Evolutionary conservation across 2,329 filamentous ascomycete genomes (phyloP), one percentile per base, ranked within the genome.

Genomic region (Aspergillus sojae): DNA sequence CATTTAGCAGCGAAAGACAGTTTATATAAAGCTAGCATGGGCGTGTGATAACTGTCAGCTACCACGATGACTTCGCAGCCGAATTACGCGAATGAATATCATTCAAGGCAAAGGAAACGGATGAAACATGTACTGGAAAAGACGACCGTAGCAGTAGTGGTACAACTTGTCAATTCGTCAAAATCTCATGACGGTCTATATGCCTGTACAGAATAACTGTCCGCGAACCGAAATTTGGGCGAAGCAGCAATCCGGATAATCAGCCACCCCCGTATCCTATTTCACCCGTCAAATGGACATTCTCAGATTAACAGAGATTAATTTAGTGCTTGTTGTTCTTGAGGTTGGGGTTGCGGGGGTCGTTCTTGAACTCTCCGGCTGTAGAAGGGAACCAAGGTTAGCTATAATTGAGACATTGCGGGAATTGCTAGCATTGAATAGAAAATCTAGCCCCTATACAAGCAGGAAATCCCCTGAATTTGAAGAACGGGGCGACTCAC

Each of bases 291-390:
- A 65, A 61, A 57, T 62, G 50, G 67, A 61, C 62, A 67, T 70
- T 61, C 62, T 70, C 67, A 60, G 65, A 58, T 34, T 50, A 21
- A 57, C 36, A 65, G 63, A 57, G 61, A 63, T 58, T 61, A 28
- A 67, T 72, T 72, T 77, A 79, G 71, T 79, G 77, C 72, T 78
- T 77, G 66, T 64, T 56, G 56, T 70, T 68, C 72, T 78, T 76
- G 50, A 72, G 72, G 70, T 81, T 79, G 65, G 80, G 80, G 74
- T 97, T 97, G 81, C 94, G 89, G 71, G 94, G 93, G 83, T 98
- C 94, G 86, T 97, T 96, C 89, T 94, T 96, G 88, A 88, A 97
- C 85, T 98, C 93, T 74, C 91, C 92, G 84, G 89, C 94, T 98
- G 57, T 30, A 62, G 46, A 53, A 60, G 53, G 53, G 7, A 58